Conservation (phyloP, 345 rosid genomes). For the Populus simonii region DNA sequence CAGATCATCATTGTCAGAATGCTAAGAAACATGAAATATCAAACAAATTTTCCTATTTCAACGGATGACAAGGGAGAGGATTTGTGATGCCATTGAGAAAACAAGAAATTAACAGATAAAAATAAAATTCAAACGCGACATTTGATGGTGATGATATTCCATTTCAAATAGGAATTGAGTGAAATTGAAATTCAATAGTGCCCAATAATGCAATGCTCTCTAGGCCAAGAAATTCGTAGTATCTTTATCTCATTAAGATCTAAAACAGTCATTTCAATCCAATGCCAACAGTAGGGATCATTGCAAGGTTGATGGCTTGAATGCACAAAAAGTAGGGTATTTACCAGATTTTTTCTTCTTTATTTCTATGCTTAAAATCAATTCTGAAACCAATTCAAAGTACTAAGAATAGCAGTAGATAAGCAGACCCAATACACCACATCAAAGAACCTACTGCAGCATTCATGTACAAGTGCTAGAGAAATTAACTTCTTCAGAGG, state of each 20-base stretch:
- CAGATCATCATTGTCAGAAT: not conserved
- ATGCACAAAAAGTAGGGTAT: not conserved
- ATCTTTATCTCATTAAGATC: not conserved
- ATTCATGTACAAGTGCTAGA: not conserved
- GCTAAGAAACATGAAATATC: not conserved
- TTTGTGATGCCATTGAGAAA: not conserved
- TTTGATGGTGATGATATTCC: not conserved
- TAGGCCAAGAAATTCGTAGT: not conserved
- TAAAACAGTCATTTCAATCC: not conserved
- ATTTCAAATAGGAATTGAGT: not conserved
- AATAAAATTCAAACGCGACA: not conserved
- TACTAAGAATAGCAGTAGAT: not conserved
- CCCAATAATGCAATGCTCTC: not conserved
- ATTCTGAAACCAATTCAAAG: not conserved
- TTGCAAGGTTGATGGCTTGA: not conserved
- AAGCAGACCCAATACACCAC: not conserved
- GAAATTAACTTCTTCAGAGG: conserved; percentile 15
- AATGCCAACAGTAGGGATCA: not conserved
- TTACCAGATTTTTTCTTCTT: not conserved
- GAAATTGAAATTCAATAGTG: not conserved
- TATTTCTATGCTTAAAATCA: not conserved
- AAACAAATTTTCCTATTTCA: not conserved
- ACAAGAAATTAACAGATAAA: not conserved
- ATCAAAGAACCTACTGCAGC: not conserved
- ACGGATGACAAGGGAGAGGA: not conserved